Conservation (phyloP, 768 basidiomycete genomes). For the Kwoniella bestiolae region DNA sequence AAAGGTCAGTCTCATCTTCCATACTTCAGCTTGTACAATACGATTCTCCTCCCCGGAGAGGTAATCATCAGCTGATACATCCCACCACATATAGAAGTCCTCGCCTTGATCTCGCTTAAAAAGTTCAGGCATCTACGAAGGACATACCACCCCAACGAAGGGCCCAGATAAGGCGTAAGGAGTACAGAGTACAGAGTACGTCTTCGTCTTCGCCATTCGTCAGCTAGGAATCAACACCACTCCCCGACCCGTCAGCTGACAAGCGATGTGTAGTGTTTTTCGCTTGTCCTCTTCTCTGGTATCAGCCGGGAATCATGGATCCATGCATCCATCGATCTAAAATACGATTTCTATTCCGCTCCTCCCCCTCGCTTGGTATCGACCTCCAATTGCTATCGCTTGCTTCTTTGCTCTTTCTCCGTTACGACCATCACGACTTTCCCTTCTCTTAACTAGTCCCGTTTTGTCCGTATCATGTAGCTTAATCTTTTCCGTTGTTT, state of each 20-base stretch:
- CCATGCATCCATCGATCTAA: no score
- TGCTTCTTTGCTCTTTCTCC: no score
- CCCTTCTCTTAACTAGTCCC: no score
- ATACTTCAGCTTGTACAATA: neutral
- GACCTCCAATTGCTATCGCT: no score
- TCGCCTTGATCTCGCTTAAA: conserved; percentile 56
- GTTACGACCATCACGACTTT: no score
- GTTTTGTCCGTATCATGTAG: conserved; percentile 19
- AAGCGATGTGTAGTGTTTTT: no score
- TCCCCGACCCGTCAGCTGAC: no score
- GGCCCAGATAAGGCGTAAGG: conserved; percentile 42
- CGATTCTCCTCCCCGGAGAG: neutral
- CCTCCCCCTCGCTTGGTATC: neutral
- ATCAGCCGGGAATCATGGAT: no score
- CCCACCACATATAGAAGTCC: conserved; percentile 47
- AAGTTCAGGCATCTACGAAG: conserved; percentile 55
- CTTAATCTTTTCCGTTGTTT: neutral
- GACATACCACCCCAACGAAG: conserved; percentile 48
- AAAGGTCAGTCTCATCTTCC: conserved; percentile 46
- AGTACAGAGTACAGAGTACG: no score
- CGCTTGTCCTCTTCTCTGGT: no score
- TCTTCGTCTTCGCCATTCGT: no score
- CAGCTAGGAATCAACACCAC: no score
- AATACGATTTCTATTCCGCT: neutral
- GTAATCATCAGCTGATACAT: neutral